A percentile compares a stretch with the other conserved stretches of the same genome.
These are phyloP conservation scores for Colletotrichum euphorbiae DNA, from an alignment of 2,329 filamentous ascomycete species.

Conservation along the genomic window DNA sequence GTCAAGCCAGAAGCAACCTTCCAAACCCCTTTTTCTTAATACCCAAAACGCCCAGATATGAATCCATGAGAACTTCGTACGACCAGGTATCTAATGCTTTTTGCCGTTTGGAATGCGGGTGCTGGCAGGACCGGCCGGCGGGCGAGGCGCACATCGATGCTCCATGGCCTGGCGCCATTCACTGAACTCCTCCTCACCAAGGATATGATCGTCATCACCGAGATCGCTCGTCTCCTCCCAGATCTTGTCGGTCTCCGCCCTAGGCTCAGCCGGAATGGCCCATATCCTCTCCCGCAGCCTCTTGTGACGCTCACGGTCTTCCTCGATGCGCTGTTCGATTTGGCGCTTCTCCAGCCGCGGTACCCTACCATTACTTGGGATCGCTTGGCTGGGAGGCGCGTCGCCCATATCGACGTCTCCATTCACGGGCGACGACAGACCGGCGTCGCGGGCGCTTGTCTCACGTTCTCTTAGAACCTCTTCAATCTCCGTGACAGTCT, in stretches of 20 bases:
- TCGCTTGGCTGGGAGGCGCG: slow-evolving; percentile 55
- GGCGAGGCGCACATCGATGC: slow-evolving; percentile 35
- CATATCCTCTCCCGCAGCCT: slow-evolving; percentile 91
- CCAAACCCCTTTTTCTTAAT: slow-evolving; percentile 12
- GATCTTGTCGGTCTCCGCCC: slow-evolving; percentile 80
- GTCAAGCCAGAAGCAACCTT: slow-evolving; percentile 7
- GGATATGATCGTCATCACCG: slow-evolving; percentile 85
- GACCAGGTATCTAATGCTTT: slow-evolving; percentile 21
- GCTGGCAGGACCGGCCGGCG: slow-evolving; percentile 36
- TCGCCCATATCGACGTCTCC: slow-evolving; percentile 55
- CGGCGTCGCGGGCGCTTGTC: slow-evolving; percentile 67
- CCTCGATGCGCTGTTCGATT: slow-evolving; percentile 95
- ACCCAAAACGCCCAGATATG: slow-evolving; percentile 28
- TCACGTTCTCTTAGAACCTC: slow-evolving; percentile 86
- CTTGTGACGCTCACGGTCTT: slow-evolving; percentile 96
- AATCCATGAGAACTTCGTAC: neutral
- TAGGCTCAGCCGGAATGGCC: slow-evolving; percentile 77
- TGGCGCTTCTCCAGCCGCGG: slow-evolving; percentile 80
- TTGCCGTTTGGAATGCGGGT: slow-evolving; percentile 32
- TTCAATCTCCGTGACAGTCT: slow-evolving; percentile 84
- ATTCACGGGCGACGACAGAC: slow-evolving; percentile 61
- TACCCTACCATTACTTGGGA: slow-evolving; percentile 50
- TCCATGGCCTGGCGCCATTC: slow-evolving; percentile 54
- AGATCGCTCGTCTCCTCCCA: slow-evolving; percentile 91
- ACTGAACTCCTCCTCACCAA: slow-evolving; percentile 77